Percentiles rank a stretch among this genome's conserved stretches.
These are phyloP conservation scores for Castanea sativa DNA, from an alignment of 306 rosid species.

Conservation along the genomic window DNA sequence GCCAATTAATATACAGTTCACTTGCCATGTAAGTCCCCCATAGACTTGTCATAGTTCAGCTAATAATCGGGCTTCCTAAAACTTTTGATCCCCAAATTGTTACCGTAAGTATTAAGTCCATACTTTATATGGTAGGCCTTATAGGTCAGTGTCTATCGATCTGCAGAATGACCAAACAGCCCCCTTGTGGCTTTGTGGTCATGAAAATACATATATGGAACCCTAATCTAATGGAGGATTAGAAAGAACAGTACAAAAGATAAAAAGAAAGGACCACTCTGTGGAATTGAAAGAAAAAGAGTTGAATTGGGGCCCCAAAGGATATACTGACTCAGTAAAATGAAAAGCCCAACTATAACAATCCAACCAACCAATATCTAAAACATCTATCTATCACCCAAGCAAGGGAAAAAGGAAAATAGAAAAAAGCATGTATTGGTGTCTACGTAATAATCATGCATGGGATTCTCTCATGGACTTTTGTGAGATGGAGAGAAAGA, in stretches of 20 bases:
- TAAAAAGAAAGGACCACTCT: not conserved
- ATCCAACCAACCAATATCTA: constrained; percentile 1
- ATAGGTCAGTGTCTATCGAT: not conserved
- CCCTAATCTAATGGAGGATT: not conserved
- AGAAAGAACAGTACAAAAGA: not conserved
- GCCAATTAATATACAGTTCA: not conserved
- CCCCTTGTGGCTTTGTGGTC: not conserved
- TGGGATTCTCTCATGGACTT: constrained; percentile 55
- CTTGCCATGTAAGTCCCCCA: not conserved
- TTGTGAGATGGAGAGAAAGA: constrained; percentile 11
- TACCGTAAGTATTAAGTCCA: not conserved
- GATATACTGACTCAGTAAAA: not conserved
- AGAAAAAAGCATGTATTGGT: constrained; percentile 30
- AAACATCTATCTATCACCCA: not conserved
- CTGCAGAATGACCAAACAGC: not conserved
- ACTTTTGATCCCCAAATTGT: not conserved
- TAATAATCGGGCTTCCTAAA: not conserved
- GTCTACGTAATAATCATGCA: constrained; percentile 83
- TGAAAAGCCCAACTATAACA: not conserved
- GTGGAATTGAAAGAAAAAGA: not conserved
- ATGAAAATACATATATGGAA: not conserved
- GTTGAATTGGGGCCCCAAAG: constrained; percentile 1
- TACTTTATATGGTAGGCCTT: not conserved
- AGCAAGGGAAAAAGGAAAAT: constrained; percentile 22
- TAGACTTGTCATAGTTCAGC: not conserved